Percentiles rank a stretch among this genome's conserved stretches.
These are phyloP conservation scores for Vickermania spadyakhi DNA, from an alignment of 208 protist species.

Conservation along the genomic window DNA sequence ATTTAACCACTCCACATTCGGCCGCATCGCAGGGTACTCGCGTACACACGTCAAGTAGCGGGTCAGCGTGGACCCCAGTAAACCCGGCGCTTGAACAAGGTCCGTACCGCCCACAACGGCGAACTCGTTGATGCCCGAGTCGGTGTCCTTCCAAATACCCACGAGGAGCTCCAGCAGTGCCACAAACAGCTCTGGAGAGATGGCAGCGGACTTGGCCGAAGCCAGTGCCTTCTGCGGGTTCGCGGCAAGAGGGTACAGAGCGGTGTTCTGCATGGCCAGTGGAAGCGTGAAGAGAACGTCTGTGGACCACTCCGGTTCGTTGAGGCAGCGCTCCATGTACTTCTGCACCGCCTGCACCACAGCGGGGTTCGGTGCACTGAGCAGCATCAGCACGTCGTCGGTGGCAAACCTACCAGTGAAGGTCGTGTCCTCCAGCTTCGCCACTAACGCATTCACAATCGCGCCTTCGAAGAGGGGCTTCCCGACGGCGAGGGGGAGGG, in stretches of 20 bases:
- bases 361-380: constrained; percentile 21
- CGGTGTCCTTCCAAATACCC: constrained; percentile 33
- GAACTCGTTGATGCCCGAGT: constrained; percentile 36
- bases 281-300: constrained; percentile 65
- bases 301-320: constrained; percentile 46
- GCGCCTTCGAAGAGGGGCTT: constrained; percentile 17
- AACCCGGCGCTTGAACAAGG: constrained; percentile 14
- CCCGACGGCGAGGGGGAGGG: constrained; percentile 31
- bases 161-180: constrained; percentile 52
- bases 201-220: constrained; percentile 37
- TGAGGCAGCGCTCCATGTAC: constrained; percentile 50
- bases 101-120: constrained; percentile 40
- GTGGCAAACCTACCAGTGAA: constrained; percentile 39
- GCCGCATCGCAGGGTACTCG: constrained; percentile 21
- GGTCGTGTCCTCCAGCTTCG: constrained; percentile 21
- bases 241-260: background rate
- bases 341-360: constrained; percentile 29
- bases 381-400: constrained; percentile 52
- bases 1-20: constrained; percentile 43
- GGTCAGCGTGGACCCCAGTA: constrained; percentile 19
- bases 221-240: constrained; percentile 44
- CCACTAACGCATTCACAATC: constrained; percentile 28
- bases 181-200: constrained; percentile 68
- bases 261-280: constrained; percentile 6
- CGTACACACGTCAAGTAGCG: constrained; percentile 56